Conservation (phyloP, 2,329 filamentous ascomycete genomes). For the Colletotrichum trifolii region DNA sequence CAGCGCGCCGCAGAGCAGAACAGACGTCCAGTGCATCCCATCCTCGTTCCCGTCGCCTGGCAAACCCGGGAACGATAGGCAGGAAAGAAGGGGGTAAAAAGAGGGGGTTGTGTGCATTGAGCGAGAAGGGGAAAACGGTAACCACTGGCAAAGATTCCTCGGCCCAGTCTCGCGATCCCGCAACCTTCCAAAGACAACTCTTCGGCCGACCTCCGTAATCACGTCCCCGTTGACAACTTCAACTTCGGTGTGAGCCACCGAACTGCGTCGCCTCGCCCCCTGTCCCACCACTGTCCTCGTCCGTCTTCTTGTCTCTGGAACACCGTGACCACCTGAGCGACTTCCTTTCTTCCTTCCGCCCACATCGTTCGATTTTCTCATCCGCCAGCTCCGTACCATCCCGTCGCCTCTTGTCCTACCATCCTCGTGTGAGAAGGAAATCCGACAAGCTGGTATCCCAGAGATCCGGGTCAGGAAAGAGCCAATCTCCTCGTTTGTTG, state of each 20-base stretch:
- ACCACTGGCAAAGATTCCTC: background rate
- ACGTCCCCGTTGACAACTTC: slow-evolving; percentile 28
- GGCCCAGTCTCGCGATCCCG: slow-evolving; percentile 3
- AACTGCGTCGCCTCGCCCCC: slow-evolving; percentile 32
- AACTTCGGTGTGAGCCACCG: slow-evolving; percentile 36
- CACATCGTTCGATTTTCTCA: slow-evolving; percentile 31
- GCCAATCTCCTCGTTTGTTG: slow-evolving; percentile 1
- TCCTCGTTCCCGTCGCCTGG: slow-evolving; percentile 6
- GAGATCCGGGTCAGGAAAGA: slow-evolving; percentile 19
- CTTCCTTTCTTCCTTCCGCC: slow-evolving; percentile 11
- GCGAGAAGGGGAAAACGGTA: slow-evolving; percentile 1
- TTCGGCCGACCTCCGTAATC: slow-evolving; percentile 32
- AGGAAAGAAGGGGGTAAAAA: slow-evolving; percentile 24
- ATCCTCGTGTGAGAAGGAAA: background rate
- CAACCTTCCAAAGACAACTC: slow-evolving; percentile 19
- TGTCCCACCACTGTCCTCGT: slow-evolving; percentile 21
- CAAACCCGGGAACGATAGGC: slow-evolving; percentile 22
- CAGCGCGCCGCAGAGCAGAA: no score
- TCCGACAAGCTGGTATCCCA: slow-evolving; percentile 21
- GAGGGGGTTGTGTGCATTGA: slow-evolving; percentile 6
- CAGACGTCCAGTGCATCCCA: no score
- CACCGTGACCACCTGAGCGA: slow-evolving; percentile 27
- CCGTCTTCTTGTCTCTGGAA: slow-evolving; percentile 10
- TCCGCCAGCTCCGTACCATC: slow-evolving; percentile 26
- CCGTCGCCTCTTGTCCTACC: background rate